phyloP scores from a whole-genome alignment of 192 early-diverging fungal species.

The Obelidium mucronatum region DNA sequence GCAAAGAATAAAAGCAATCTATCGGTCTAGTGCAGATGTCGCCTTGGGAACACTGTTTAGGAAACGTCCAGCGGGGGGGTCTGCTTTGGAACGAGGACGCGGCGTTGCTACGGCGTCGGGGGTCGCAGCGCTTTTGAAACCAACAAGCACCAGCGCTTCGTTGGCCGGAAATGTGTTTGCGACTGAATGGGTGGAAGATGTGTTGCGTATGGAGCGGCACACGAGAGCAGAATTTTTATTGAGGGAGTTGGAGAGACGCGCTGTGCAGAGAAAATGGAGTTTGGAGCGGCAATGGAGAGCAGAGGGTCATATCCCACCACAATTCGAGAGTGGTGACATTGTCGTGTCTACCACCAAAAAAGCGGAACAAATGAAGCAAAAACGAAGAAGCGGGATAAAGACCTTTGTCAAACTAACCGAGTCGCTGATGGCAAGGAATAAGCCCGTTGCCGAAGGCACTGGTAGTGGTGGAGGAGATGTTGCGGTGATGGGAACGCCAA shows the following conservation, averaged over 20 bases:
- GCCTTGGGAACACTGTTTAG: not conserved
- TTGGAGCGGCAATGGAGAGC: conserved; percentile 13
- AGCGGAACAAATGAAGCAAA: not conserved
- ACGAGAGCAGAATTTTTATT: conserved; percentile 24
- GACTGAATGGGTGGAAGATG: conserved; percentile 19
- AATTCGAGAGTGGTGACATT: not conserved
- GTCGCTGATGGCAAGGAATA: not conserved
- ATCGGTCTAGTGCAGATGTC: not conserved
- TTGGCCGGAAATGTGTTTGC: not conserved
- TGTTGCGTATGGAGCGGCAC: conserved; percentile 32
- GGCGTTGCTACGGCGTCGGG: not conserved
- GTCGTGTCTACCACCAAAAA: conserved; percentile 5
- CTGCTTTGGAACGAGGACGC: not conserved
- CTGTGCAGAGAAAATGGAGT: conserved; percentile 2
- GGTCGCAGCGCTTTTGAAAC: not conserved
- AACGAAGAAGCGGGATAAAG: not conserved
- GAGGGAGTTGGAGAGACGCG: conserved; percentile 19
- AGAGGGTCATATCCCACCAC: not conserved
- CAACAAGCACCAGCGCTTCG: not conserved
- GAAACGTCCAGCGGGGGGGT: not conserved
- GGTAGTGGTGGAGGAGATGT: no score
- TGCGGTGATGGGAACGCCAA: not conserved
- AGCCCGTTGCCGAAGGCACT: not conserved
- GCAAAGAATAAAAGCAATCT: not conserved
- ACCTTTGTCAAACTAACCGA: not conserved